Base-by-base conservation (phyloP, 768 basidiomycete genomes). In the Auriscalpium vulgare region DNA sequence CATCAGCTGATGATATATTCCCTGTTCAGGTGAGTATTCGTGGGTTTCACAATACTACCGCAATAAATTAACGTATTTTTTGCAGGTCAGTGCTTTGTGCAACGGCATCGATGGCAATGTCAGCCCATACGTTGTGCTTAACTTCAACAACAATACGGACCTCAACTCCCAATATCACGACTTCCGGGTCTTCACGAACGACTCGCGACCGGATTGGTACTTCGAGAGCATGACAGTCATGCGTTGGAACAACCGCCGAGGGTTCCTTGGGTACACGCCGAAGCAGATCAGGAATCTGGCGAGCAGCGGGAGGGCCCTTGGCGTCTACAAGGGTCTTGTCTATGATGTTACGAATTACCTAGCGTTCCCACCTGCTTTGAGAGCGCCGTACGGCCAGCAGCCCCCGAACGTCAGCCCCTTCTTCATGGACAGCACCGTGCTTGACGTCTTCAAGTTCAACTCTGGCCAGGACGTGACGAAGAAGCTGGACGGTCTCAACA, bases 161-260 rank as follows among this genome's bases (percentile, higher is more conserved):
- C 65, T 72, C 16, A 88, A 94, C 64, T 76, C 87, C 0, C 76
- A 83, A 63, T 99, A 98, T 68, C 97, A 98, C 68, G 95, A 99
- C 68, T 99, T 99, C 82, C 88, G 95, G 16, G 86, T 85, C 0
- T 85, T 77, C 66, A 87, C 85, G 37, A 88, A 85, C 57, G 95
- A 98, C 65, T 87, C 88, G 0, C 83, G 97, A 9, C 95, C 97
- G 0, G 97, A 99, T 67, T 99, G 97, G 97, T 99, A 98, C 70
- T 94, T 89, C 61, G 88, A 98, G 72, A 78, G 76, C 57, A 98
- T 99, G 97, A 88, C 90, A 3, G 69, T 81, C 66, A 87, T 99
- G 87, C 88, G 97, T 8, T 97, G 87, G 76, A 86, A 83, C 53
- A 83, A 83, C 63, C 88, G 95, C 40, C 80, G 84, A 43, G 97